Evolutionary conservation across 139 green algal genomes (phyloP), one percentile per base, ranked within the genome.

Genomic region (Coccomyxa sp.): DNA sequence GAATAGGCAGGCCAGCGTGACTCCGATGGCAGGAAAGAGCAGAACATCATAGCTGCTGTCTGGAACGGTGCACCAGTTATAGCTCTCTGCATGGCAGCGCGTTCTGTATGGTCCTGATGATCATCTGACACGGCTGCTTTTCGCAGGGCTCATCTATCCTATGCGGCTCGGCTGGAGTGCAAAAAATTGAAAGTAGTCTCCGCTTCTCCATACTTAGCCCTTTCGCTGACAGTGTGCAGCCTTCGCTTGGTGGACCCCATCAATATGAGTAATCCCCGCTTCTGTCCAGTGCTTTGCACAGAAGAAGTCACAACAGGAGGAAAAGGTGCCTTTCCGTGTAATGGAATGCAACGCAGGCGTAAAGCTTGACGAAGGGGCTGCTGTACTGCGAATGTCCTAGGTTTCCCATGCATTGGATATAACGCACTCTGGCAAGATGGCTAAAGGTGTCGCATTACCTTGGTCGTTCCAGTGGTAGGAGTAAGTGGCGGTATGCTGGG

Each of bases 21-120:
- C 79, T 18, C 82, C 82, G 8, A 91, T 37, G 7, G 68, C 70
- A 22, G 82, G 83, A 69, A 91, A 90, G 0, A 91, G 78, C n/a
- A 91, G 70, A 0, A 55, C 34, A 31, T 81, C 81, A 38, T 72
- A 78, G 9, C 75, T 58, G 27, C 50, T 64, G 0, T 85, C 75
- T 31, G 76, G 76, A n/a, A 85, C 76, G 18, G 58, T 50, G 34
- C 81, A 85, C 81, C 81, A 85, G 55, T 81, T 75, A 39, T 82
- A 85, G 5, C 27, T 64, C 27, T 64, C 50, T 64, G 50, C 50
- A 64, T 64, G 50, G 18, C 22, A 64, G 50, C 27, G 27, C 44
- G 10, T 58, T 64, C 50, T 18, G 5, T 22, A 3, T 31, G 50
- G 27, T 64, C 18, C 50, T 7, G 50, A 18, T 64, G 50, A 18